These are phyloP conservation scores for Leccinum pellstonianum DNA, from an alignment of 768 basidiomycete species.

Conservation along the genomic window DNA sequence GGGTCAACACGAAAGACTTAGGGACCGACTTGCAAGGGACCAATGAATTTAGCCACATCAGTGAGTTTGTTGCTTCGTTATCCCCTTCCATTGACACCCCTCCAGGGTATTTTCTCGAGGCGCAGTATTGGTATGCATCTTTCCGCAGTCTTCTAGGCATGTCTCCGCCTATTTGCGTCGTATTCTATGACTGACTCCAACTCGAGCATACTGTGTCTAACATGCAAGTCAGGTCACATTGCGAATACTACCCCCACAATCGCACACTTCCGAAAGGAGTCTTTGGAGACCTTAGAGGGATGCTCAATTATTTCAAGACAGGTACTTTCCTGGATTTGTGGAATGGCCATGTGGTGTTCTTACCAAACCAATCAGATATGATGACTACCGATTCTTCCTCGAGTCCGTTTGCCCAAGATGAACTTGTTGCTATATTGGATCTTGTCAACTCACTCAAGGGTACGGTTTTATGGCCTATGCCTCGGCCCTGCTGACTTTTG, in stretches of 20 bases:
- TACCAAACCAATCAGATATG: constrained; percentile 4
- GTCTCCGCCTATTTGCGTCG: neutral
- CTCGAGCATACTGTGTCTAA: neutral
- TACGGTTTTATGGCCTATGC: neutral
- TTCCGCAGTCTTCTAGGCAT: neutral
- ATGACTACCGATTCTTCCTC: constrained; percentile 20
- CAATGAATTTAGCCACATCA: constrained; percentile 9
- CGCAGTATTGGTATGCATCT: constrained; percentile 15
- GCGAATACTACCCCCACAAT: constrained; percentile 16
- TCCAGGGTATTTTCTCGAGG: constrained; percentile 13
- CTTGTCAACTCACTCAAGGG: constrained; percentile 17
- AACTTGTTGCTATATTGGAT: constrained; percentile 13
- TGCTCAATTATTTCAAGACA: constrained; percentile 15
- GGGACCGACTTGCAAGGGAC: constrained; percentile 7
- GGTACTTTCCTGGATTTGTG: constrained; percentile 1
- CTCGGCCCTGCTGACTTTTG: neutral
- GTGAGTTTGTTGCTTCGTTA: neutral
- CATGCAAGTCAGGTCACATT: constrained; percentile 13
- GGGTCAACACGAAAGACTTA: neutral
- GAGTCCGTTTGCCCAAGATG: constrained; percentile 14
- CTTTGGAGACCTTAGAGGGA: constrained; percentile 13
- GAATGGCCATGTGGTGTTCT: neutral
- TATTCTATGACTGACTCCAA: neutral
- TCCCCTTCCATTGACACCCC: neutral
- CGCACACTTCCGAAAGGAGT: constrained; percentile 2